Conservation (phyloP, 2,329 filamentous ascomycete genomes). For the Kalaharituber pfeilii region DNA sequence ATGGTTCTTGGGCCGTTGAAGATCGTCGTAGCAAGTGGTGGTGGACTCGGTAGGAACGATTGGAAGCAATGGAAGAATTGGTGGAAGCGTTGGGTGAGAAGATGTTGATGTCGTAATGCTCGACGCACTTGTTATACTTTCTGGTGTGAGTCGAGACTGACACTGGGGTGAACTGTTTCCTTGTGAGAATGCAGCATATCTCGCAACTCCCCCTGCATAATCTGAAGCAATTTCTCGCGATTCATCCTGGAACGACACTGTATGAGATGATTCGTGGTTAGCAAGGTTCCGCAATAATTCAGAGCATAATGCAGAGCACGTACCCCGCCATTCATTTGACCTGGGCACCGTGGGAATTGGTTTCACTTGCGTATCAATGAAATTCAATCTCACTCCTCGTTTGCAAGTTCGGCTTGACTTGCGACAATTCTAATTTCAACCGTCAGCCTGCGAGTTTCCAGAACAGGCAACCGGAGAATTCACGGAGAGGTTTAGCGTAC, state of each 20-base stretch:
- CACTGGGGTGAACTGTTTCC: slow-evolving; percentile 22
- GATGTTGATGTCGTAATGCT: slow-evolving; percentile 19
- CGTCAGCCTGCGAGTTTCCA: too few relatives aligned
- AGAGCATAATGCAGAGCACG: slow-evolving; percentile 8
- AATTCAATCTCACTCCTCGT: slow-evolving; percentile 73
- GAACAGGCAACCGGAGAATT: not conserved
- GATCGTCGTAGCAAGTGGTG: slow-evolving; percentile 22
- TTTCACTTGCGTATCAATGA: slow-evolving; percentile 66
- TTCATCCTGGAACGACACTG: slow-evolving; percentile 70
- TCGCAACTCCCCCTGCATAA: slow-evolving; percentile 60
- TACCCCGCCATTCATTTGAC: slow-evolving; percentile 48
- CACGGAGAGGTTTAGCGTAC: slow-evolving; percentile 29
- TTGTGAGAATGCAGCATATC: slow-evolving; percentile 45
- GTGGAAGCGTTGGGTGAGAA: slow-evolving; percentile 34
- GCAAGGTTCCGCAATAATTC: slow-evolving; percentile 1
- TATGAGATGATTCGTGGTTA: slow-evolving; percentile 14
- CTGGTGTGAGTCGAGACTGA: slow-evolving; percentile 7
- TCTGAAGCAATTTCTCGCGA: slow-evolving; percentile 80
- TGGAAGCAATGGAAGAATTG: slow-evolving; percentile 34
- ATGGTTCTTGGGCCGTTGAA: slow-evolving; percentile 15
- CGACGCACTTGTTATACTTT: slow-evolving; percentile 4
- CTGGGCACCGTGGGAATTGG: slow-evolving; percentile 45
- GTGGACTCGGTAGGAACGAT: slow-evolving; percentile 32
- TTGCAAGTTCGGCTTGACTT: slow-evolving; percentile 79
- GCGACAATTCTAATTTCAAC: slow-evolving; percentile 48